phyloP scores from a whole-genome alignment of 805 yeast species.

The Starmerella khaoyaiensis region DNA sequence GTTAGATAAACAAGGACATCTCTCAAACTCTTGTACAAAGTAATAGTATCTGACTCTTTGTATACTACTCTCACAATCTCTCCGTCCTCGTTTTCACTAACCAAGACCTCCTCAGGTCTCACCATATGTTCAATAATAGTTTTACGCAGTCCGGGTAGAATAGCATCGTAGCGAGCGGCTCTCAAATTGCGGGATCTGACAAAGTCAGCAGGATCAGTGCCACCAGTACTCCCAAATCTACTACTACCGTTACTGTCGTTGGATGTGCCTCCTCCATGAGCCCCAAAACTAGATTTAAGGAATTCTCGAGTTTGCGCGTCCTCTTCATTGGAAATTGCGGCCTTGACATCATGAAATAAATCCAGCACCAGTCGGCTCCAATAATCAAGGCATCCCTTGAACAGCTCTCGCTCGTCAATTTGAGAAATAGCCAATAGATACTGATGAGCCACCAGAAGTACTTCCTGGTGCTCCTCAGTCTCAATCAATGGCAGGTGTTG shows the following conservation, averaged over 20 bases:
- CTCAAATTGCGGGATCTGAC: constrained; percentile 35
- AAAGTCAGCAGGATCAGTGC: constrained; percentile 48
- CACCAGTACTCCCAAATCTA: constrained; percentile 45
- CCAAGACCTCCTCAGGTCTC: constrained; percentile 92
- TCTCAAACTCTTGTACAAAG: constrained; percentile 86
- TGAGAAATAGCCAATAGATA: constrained; percentile 74
- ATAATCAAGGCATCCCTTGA: constrained; percentile 89
- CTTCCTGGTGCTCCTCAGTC: constrained; percentile 39
- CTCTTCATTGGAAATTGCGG: constrained; percentile 55
- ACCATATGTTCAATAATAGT: constrained; percentile 98
- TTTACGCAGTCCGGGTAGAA: constrained; percentile 70
- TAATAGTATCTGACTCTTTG: constrained; percentile 93
- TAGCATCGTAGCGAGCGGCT: constrained; percentile 66
- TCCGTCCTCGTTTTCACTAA: constrained; percentile 97
- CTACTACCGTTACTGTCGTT: constrained; percentile 29
- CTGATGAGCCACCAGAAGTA: constrained; percentile 59
- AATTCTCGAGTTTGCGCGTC: constrained; percentile 63
- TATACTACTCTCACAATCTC: constrained; percentile 96
- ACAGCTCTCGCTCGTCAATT: constrained; percentile 89
- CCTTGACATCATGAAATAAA: constrained; percentile 74
- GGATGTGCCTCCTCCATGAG: constrained; percentile 24
- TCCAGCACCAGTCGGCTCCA: constrained; percentile 81
- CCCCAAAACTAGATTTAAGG: constrained; percentile 21
- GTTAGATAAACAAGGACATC: constrained; percentile 91
- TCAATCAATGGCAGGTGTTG: constrained; percentile 54